Evolutionary conservation across 805 yeast species (phyloP).

Genomic region (Maudiozyma saulgeensis): DNA sequence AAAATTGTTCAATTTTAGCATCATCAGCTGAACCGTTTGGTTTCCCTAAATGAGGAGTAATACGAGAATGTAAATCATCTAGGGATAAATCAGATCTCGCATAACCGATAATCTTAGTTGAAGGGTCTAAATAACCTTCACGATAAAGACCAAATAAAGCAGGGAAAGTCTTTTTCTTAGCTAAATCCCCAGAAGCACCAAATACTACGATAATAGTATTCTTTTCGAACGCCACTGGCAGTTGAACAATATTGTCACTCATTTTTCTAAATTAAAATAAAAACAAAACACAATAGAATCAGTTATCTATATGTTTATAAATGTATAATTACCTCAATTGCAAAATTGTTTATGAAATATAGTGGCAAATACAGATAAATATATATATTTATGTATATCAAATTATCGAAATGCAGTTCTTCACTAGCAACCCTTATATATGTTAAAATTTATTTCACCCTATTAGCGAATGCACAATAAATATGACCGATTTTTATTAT

Average conservation of each 20-base stretch:
- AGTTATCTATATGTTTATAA: not conserved
- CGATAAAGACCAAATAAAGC: conserved; percentile 68
- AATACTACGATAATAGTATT: conserved; percentile 70
- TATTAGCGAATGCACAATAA: no score
- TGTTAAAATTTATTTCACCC: no score
- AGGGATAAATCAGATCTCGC: conserved; percentile 72
- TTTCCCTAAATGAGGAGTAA: conserved; percentile 52
- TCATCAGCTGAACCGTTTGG: conserved; percentile 36
- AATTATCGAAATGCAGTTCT: no score
- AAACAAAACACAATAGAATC: not conserved
- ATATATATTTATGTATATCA: no score
- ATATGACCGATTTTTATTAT: no score
- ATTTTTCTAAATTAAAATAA: not conserved
- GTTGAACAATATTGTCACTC: not conserved
- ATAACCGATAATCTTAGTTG: conserved; percentile 76
- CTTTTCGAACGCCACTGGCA: conserved; percentile 41
- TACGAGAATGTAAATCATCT: conserved; percentile 59
- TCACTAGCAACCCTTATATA: no score
- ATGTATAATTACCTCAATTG: not conserved
- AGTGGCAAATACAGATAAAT: no score
- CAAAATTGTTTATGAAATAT: no score
- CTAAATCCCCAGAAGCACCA: conserved; percentile 93
- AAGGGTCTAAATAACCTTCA: conserved; percentile 64
- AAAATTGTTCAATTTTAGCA: conserved; percentile 50
- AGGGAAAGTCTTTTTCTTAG: conserved; percentile 91